Evolutionary conservation across 306 rosid species (phyloP), one percentile per base, ranked within the genome.

Genomic region (Castanea sativa): DNA sequence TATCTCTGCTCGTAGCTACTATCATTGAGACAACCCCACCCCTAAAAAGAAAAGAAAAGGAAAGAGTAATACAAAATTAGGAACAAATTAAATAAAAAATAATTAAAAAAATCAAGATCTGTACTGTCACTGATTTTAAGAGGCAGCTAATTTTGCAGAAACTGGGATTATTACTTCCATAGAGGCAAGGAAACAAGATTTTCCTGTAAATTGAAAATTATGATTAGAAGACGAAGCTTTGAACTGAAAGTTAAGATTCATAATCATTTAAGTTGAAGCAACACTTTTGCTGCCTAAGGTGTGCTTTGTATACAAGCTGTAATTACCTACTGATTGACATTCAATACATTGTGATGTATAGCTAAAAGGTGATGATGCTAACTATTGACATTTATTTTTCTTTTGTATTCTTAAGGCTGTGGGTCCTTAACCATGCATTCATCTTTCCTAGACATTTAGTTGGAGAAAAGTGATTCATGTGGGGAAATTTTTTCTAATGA

Each of bases 111-210:
- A 20, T 1, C 5, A 19, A 25, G 51, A 6, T 20, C 32, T 63
- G n/a, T 45, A 53, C 61, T 1, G 10, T 51, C 43, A 71, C 57
- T 58, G 59, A 53, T 65, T 71, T 63, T 74, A 60, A 55, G 57
- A 51, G 75, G 49, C 29, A 67, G 70, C 81, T 35, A 21, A 51
- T 43, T 69, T 8, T 20, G 75, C 73, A 16, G 82, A 64, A 49
- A 73, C 57, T 76, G 19, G 15, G 59, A 64, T 14, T 70, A 25
- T 60, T 20, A 78, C 77, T 73, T 80, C 51, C 74, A 76, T 73
- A 64, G 61, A 65, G 27, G 41, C 55, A 30, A 72, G 71, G 61
- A 71, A 52, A 18, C 25, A 16, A 11, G 49, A 59, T 59, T 73
- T 73, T 45, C 68, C 18, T 71, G 18, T 55, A 4, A 18, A 30